Base-by-base conservation (phyloP, 148 eudicot species). In the Rhododendron simsii region DNA sequence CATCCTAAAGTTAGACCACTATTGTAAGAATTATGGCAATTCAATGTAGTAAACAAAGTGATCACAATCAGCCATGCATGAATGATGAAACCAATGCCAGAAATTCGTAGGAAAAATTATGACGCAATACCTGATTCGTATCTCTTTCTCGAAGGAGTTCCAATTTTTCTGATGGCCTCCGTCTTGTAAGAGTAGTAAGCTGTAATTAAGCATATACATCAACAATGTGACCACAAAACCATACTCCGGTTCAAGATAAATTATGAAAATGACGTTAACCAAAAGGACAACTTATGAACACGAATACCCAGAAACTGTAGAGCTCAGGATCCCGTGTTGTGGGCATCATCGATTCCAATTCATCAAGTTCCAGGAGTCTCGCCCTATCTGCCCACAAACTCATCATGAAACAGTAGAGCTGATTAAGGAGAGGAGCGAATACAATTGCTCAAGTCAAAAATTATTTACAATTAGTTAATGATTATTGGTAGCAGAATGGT, bases 231-330 rank as follows among this genome's bases (percentile, higher is more conserved):
- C 76, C 20, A 82, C n/a, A 35, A 47, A 21, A 80, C 13, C 21
- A 74, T 18, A 55, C 48, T 39, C 39, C 77, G 20, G 9, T 65
- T 26, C 79, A 41, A 81, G 13, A 86, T 14, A 81, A 57, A 84
- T 51, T 48, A 73, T 30, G 76, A 13, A 71, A 1, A 14, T 71
- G 76, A 30, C 20, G 1, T 13, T 30, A 30, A 71, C 76, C 33
- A 71, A 30, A 71, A 71, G 7, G 76, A 71, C 15, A 33, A 71
- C 76, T 71, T 30, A 71, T 71, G 41, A 71, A 69, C 37, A 69
- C 7, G 79, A 85, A 88, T 94, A 98, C 99, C 99, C 99, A 98
- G 47, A 98, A 98, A 92, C 99, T 95, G 90, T 92, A 98, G 88
- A 88, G 95, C 92, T 98, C 98, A 26, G 98, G 99, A 90, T 95